phyloP scores from a whole-genome alignment of 768 basidiomycete genomes.

The Trametopsis cervina region DNA sequence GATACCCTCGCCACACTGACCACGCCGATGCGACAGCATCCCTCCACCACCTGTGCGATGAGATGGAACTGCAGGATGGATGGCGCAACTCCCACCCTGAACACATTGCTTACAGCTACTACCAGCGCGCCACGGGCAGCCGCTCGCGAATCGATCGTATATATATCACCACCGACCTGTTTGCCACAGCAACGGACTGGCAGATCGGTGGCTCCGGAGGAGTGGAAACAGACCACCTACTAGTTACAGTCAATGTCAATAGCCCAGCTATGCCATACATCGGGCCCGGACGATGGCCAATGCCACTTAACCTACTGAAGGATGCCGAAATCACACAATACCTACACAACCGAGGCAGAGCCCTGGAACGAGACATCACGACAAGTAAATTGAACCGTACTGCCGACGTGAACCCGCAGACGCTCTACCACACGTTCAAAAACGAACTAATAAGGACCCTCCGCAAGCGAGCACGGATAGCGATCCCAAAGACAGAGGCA shows the following conservation, averaged over 20 bases:
- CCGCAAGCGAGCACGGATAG: neutral
- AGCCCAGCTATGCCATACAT: neutral
- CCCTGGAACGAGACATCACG: neutral
- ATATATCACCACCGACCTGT: neutral
- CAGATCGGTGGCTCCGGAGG: neutral
- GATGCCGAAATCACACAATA: neutral
- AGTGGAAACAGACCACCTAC: neutral
- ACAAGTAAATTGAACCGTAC: neutral
- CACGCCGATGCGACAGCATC: neutral
- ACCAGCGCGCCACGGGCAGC: neutral
- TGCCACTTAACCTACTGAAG: neutral
- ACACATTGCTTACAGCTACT: slow-evolving; percentile 1
- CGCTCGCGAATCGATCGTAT: slow-evolving; percentile 4
- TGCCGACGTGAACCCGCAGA: slow-evolving; percentile 10
- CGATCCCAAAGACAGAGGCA: neutral
- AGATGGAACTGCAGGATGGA: slow-evolving; percentile 7
- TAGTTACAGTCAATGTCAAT: neutral
- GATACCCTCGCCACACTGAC: slow-evolving; percentile 8
- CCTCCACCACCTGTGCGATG: neutral
- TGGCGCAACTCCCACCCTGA: slow-evolving; percentile 8
- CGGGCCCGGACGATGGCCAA: neutral
- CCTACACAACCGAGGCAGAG: neutral
- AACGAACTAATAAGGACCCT: neutral
- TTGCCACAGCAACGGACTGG: neutral
- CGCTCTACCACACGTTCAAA: slow-evolving; percentile 6